A percentile compares a stretch with the other conserved stretches of the same genome.
phyloP scores from a whole-genome alignment of 1,284 basidiomycete genomes.

The Chalciporus sp. region DNA sequence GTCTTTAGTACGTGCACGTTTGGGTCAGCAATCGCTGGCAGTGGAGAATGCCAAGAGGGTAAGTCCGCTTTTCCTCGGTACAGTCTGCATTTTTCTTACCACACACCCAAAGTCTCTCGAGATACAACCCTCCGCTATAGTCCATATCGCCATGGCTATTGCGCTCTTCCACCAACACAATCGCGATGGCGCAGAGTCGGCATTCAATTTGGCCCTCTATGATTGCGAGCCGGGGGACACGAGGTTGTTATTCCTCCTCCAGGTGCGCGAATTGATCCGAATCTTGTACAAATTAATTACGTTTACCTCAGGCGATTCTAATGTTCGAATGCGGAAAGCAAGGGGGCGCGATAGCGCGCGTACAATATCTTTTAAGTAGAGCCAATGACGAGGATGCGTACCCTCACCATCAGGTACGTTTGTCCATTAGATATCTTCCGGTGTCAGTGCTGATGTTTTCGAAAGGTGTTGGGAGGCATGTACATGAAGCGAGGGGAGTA shows the following conservation, averaged over 20 bases:
- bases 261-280: no score
- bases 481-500: neutral
- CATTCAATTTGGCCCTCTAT: neutral
- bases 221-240: neutral
- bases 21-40: no score
- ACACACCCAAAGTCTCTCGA: neutral
- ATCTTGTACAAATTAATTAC: no score
- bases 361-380: neutral
- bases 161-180: neutral
- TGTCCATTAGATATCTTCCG: no score
- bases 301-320: neutral
- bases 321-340: neutral
- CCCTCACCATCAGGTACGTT: neutral
- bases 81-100: neutral
- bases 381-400: neutral
- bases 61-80: neutral
- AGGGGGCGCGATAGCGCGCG: neutral
- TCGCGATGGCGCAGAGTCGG: neutral
- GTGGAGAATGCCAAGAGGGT: neutral
- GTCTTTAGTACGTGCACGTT: neutral
- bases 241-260: neutral
- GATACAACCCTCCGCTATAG: neutral
- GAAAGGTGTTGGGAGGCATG: neutral
- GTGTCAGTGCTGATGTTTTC: no score
- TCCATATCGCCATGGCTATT: neutral